A percentile compares a stretch with the other conserved stretches of the same genome.
These are phyloP conservation scores for Aotearoamyces nothofagi DNA, from an alignment of 2,329 filamentous ascomycete species.

Conservation along the genomic window DNA sequence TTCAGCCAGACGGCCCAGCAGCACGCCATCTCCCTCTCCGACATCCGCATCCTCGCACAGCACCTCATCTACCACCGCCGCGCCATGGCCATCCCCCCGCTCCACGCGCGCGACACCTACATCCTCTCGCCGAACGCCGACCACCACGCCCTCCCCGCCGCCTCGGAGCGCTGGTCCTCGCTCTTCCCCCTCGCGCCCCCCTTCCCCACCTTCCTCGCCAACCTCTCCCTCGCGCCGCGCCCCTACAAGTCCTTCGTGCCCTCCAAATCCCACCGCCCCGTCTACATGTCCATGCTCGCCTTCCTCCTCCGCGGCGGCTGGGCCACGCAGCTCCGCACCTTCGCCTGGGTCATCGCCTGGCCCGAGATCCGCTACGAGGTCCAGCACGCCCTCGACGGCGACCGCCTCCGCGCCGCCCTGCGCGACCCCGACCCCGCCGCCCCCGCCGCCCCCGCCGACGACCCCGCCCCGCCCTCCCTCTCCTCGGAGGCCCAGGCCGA, in stretches of 20 bases:
- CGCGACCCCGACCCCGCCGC: slow-evolving; percentile 8
- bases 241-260: slow-evolving; percentile 76
- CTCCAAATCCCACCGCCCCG: slow-evolving; percentile 70
- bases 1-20: slow-evolving; percentile 57
- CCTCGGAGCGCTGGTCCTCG: slow-evolving; percentile 56
- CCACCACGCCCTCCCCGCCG: slow-evolving; percentile 51
- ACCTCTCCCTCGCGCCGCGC: slow-evolving; percentile 65
- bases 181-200: slow-evolving; percentile 73
- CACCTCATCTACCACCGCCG: slow-evolving; percentile 95
- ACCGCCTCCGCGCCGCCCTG: slow-evolving; percentile 32
- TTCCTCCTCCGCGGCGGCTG: slow-evolving; percentile 89
- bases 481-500: slow-evolving; percentile 40
- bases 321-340: slow-evolving; percentile 86
- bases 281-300: slow-evolving; percentile 80
- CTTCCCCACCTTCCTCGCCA: slow-evolving; percentile 74
- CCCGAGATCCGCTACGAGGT: slow-evolving; percentile 73
- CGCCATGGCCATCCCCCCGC: slow-evolving; percentile 77
- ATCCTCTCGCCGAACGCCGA: slow-evolving; percentile 85
- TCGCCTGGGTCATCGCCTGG: slow-evolving; percentile 75
- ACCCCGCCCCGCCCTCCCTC: slow-evolving; percentile 9
- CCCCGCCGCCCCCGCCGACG: slow-evolving; percentile 3
- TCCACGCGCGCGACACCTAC: slow-evolving; percentile 82
- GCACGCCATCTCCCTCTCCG: slow-evolving; percentile 58
- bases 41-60: slow-evolving; percentile 76
- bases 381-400: slow-evolving; percentile 52